Evolutionary conservation across 2,329 filamentous ascomycete species (phyloP).

Genomic region (Trichoderma sp.): DNA sequence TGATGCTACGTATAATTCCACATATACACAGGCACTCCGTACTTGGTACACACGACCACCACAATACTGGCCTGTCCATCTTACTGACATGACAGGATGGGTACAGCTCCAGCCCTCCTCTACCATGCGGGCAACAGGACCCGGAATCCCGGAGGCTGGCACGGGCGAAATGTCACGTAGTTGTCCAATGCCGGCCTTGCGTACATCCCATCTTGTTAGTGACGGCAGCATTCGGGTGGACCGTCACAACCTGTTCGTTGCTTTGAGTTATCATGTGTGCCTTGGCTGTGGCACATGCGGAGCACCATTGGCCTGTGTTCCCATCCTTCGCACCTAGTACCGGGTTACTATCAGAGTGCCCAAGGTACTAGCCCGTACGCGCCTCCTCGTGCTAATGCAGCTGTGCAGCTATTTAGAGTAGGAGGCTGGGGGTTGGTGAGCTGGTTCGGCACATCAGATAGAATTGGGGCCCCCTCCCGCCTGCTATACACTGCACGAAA

Average conservation of each 20-base stretch:
- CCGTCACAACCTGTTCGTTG: not conserved
- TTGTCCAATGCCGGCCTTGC: not conserved
- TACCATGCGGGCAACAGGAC: not conserved
- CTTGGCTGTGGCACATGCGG: not conserved
- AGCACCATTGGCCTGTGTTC: not conserved
- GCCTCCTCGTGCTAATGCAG: not conserved
- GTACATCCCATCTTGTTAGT: not conserved
- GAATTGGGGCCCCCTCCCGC: not conserved
- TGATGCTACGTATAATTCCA: not conserved
- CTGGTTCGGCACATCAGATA: not conserved
- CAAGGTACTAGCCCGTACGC: not conserved
- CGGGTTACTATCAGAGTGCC: not conserved
- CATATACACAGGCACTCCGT: not conserved
- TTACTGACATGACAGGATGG: not conserved
- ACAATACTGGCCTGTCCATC: not conserved
- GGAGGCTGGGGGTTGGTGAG: not conserved
- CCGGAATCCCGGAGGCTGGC: slow-evolving; percentile 11
- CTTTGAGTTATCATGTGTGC: not conserved
- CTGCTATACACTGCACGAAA: not conserved
- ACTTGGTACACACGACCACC: not conserved
- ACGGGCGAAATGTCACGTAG: not conserved
- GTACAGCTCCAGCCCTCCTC: not conserved
- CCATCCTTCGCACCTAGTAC: not conserved
- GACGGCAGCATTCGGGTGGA: slow-evolving; percentile 1
- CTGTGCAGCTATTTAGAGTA: not conserved